Evolutionary conservation across 1,139 yeast species (phyloP), one percentile per base, ranked within the genome.

Genomic region (Trichomonascaceae sp.): DNA sequence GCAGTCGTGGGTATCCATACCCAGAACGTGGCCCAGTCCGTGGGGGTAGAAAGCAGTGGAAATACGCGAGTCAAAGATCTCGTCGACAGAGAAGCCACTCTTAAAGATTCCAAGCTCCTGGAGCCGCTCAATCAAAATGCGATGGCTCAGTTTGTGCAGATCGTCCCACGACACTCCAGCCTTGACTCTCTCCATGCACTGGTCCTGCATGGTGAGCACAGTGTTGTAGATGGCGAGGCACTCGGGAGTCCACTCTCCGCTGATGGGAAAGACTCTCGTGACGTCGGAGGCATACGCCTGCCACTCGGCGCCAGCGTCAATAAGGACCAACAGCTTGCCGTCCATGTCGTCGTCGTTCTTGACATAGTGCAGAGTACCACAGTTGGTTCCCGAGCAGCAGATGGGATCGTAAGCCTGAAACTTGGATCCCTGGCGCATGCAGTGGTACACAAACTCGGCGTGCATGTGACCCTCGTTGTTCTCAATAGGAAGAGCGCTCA

Each of bases 231-330:
- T 76, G 37, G 71, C 80, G 47, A 81, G 69, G 45, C 87, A 92
- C 52, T 89, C 97, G 43, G 69, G 69, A 9, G 89, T 71, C 87
- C 95, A 89, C 40, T 76, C 76, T 5, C 98, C 98, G 43, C 66
- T 69, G 39, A 85, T 74, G 16, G 98, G 98, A 71, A 85, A 89
- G 52, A 93, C 80, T 54, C 98, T 71, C 14, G 98, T 89, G 33
- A 89, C 95, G 53, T 89, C 98, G 32, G 87, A 69, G 4, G 95
- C 89, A 56, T 89, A 89, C 51, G 84, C 74, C 43, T 73, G 71
- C 95, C 96, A 87, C 61, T 87, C 97, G 5, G 95, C 94, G 34
- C 98, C 98, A 4, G 97, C 97, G 59, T 89, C 98, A 39, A 89
- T 76, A 41, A 89, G 67, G 9, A 89, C 69, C 3, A 89, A 69